Evolutionary conservation across 345 rosid species (phyloP).

Genomic region (Alliaria petiolata): DNA sequence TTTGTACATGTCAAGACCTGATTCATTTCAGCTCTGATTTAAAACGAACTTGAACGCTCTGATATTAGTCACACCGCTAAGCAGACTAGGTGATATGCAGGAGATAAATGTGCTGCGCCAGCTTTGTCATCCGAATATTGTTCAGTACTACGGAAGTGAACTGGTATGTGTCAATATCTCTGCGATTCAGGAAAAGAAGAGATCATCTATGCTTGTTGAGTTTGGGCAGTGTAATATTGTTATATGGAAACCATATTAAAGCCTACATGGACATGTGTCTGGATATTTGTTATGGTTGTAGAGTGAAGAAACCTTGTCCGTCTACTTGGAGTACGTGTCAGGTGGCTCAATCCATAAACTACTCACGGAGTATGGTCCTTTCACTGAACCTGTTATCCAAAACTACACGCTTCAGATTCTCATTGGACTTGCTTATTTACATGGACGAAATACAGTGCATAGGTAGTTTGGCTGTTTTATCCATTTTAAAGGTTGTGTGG

Average conservation of each 20-base stretch:
- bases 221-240: constrained; percentile 1
- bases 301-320: constrained; percentile 89
- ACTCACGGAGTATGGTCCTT: constrained; percentile 90
- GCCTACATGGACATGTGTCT: constrained; percentile 13
- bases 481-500: neutral
- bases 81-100: constrained; percentile 39
- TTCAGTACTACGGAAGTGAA: constrained; percentile 89
- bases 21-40: neutral
- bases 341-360: constrained; percentile 97
- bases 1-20: neutral
- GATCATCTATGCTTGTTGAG: constrained; percentile 10
- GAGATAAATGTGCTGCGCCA: constrained; percentile 89
- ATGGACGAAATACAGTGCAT: constrained; percentile 89
- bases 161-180: constrained; percentile 52
- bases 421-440: constrained; percentile 85
- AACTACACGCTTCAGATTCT: constrained; percentile 88
- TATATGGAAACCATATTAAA: constrained; percentile 19
- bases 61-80: neutral
- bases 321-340: constrained; percentile 90
- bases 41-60: neutral
- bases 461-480: constrained; percentile 44
- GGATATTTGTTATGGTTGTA: constrained; percentile 35
- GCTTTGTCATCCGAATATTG: constrained; percentile 88
- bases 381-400: constrained; percentile 89
- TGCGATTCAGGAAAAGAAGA: constrained; percentile 3